Percentiles rank a stretch among this genome's conserved stretches.
Conservation (phyloP, 164 flowering plant genomes). For the Tinospora cordifolia region DNA sequence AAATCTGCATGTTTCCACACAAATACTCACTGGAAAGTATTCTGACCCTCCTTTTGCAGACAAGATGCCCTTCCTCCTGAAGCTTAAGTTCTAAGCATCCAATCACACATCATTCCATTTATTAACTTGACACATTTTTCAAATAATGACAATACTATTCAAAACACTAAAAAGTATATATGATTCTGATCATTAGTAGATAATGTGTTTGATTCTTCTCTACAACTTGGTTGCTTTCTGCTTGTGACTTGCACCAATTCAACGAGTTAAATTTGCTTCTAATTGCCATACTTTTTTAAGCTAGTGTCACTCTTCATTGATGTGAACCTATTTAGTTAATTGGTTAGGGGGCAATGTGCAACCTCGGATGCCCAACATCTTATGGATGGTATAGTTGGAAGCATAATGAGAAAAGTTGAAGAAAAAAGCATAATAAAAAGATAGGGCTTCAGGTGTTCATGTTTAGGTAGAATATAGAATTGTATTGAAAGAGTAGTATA, state of each 20-base stretch:
- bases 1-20: slow-evolving; percentile 51
- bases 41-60: slow-evolving; percentile 61
- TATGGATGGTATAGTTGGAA: not conserved
- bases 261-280: not conserved
- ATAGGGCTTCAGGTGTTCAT: not conserved
- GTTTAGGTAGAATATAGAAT: too few relatives aligned
- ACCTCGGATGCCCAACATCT: not conserved
- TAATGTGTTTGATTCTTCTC: not conserved
- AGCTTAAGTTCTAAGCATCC: slow-evolving; percentile 36
- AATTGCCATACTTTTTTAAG: too few relatives aligned
- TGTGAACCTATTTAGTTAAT: not conserved
- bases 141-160: not conserved
- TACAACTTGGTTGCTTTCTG: not conserved
- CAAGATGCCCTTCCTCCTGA: slow-evolving; percentile 50
- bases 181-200: not conserved
- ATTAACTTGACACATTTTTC: not conserved
- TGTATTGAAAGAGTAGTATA: not conserved
- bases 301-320: too few relatives aligned
- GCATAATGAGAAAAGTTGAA: not conserved
- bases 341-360: not conserved
- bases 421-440: too few relatives aligned
- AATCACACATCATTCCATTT: not conserved
- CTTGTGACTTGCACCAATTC: not conserved
- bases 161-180: not conserved
- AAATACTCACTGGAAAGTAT: slow-evolving; percentile 71